phyloP scores from a whole-genome alignment of 1,284 basidiomycete species.

The Lentinula novae-zelandiae region DNA sequence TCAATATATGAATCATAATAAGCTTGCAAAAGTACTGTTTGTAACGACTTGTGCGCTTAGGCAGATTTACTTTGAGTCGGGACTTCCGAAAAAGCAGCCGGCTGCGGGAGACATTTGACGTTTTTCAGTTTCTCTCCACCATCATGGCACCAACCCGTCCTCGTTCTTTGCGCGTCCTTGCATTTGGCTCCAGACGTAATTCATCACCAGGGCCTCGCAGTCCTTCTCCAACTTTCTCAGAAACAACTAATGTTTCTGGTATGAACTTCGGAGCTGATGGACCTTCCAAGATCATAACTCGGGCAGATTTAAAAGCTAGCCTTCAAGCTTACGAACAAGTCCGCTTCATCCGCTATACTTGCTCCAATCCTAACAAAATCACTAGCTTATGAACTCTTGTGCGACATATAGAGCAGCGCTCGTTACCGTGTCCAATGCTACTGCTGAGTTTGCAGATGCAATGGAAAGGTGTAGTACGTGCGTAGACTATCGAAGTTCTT shows the following conservation, averaged over 20 bases:
- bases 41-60: background rate
- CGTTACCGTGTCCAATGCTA: constrained; percentile 80
- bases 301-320: constrained; percentile 74
- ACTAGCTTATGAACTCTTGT: constrained; percentile 73
- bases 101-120: background rate
- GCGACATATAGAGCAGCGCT: constrained; percentile 84
- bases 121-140: constrained; percentile 15
- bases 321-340: constrained; percentile 80
- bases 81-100: background rate
- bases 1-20: too few relatives aligned
- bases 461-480: constrained; percentile 82
- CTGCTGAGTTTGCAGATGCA: constrained; percentile 83
- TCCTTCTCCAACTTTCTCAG: constrained; percentile 81
- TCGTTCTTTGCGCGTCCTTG: constrained; percentile 54
- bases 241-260: constrained; percentile 70
- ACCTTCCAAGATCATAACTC: constrained; percentile 78
- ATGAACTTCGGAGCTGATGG: constrained; percentile 70
- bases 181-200: constrained; percentile 46
- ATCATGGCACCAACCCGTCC: constrained; percentile 52
- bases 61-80: background rate
- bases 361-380: constrained; percentile 9
- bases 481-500: constrained; percentile 23
- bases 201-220: constrained; percentile 47
- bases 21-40: too few relatives aligned
- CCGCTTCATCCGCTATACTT: constrained; percentile 22